These are phyloP conservation scores for Candida stauntonica DNA, from an alignment of 805 yeast species.

Conservation along the genomic window DNA sequence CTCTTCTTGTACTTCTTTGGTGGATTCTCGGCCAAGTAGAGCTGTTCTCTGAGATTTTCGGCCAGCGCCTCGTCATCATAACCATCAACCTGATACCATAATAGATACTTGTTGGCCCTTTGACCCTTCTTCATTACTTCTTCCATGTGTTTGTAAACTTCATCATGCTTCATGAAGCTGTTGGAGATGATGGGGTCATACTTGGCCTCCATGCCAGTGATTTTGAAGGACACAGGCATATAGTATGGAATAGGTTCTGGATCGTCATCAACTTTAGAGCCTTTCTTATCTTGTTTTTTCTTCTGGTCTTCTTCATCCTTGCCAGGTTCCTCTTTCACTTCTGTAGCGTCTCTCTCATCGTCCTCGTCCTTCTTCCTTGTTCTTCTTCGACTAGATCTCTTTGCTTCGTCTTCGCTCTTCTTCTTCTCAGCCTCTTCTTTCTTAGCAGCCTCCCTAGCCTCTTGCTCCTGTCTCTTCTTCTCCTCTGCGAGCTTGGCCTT, in stretches of 20 bases:
- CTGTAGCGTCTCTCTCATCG: conserved; percentile 12
- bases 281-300: conserved; percentile 13
- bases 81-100: conserved; percentile 86
- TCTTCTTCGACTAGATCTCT: conserved; percentile 12
- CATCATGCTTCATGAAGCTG: conserved; percentile 54
- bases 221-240: conserved; percentile 62
- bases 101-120: conserved; percentile 53
- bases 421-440: conserved; percentile 16
- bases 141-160: conserved; percentile 60
- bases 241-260: conserved; percentile 36
- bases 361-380: conserved; percentile 3
- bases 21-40: conserved; percentile 49
- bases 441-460: conserved; percentile 13
- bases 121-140: conserved; percentile 54
- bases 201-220: conserved; percentile 62
- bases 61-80: conserved; percentile 62
- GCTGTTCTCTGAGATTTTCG: conserved; percentile 55
- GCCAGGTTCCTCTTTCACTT: conserved; percentile 1
- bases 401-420: conserved; percentile 19
- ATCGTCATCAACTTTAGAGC: conserved; percentile 11
- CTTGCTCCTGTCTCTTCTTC: conserved; percentile 26
- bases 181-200: conserved; percentile 60
- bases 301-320: conserved; percentile 15
- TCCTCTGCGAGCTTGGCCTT: conserved; percentile 25
- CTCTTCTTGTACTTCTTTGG: conserved; percentile 33